Evolutionary conservation across 208 protist species (phyloP).

Genomic region (Angomonas ambiguus): DNA sequence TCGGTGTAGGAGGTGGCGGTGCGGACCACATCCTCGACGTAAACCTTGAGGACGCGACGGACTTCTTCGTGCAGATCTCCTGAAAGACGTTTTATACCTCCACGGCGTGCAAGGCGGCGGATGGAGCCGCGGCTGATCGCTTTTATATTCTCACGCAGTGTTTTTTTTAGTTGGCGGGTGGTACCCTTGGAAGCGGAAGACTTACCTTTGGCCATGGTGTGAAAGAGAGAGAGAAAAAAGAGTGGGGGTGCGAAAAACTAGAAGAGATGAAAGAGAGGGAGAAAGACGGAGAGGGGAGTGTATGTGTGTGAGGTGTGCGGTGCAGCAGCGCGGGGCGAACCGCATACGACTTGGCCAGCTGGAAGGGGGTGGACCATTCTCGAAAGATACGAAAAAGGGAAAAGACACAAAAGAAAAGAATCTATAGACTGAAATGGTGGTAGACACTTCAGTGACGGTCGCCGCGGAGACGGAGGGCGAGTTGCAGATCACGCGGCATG

Average conservation of each 20-base stretch:
- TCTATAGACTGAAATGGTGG: too few relatives aligned
- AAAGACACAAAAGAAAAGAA: slow-evolving; percentile 1
- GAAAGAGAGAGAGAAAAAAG: neutral
- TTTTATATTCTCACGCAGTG: slow-evolving; percentile 82
- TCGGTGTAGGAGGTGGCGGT: slow-evolving; percentile 83
- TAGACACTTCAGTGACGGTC: slow-evolving; percentile 70
- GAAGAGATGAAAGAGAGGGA: neutral
- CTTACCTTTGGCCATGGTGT: slow-evolving; percentile 74
- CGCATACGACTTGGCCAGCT: neutral
- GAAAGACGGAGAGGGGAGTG: too few relatives aligned
- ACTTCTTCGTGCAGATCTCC: slow-evolving; percentile 65
- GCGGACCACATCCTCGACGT: slow-evolving; percentile 78
- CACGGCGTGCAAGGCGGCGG: slow-evolving; percentile 87
- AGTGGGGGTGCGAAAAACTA: neutral
- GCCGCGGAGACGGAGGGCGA: slow-evolving; percentile 97
- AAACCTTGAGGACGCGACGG: slow-evolving; percentile 74
- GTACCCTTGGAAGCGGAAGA: slow-evolving; percentile 62
- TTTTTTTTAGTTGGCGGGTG: slow-evolving; percentile 84
- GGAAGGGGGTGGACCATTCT: neutral
- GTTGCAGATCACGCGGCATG: slow-evolving; percentile 98
- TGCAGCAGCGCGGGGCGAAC: too few relatives aligned
- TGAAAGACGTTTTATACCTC: slow-evolving; percentile 90
- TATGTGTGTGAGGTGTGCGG: too few relatives aligned
- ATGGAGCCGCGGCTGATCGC: slow-evolving; percentile 85
- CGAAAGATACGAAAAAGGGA: neutral